These are phyloP conservation scores for Chlorella sorokiniana DNA, from an alignment of 139 green algal species.

Conservation along the genomic window DNA sequence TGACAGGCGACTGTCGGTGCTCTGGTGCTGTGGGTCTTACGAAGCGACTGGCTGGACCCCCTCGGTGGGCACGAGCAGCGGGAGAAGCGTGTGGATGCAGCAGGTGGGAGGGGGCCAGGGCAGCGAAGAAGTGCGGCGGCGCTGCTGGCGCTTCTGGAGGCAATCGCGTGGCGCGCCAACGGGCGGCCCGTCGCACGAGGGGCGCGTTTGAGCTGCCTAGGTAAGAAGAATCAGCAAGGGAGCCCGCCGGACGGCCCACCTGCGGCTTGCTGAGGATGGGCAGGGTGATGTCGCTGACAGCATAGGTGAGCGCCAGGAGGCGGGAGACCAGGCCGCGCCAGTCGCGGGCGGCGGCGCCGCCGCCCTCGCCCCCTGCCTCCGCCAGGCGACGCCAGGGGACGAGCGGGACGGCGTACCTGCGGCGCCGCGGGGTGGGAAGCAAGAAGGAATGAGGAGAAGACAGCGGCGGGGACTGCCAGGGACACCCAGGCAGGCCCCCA, in stretches of 20 bases:
- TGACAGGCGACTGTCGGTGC: too few relatives aligned
- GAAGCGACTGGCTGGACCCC: too few relatives aligned
- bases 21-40: too few relatives aligned
- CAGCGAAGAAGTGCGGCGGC: too few relatives aligned
- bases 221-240: too few relatives aligned
- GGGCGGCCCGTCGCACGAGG: too few relatives aligned
- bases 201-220: too few relatives aligned
- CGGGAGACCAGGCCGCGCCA: not conserved
- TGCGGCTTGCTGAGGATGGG: conserved; percentile 17
- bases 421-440: not conserved
- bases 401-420: conserved; percentile 8
- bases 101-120: too few relatives aligned
- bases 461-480: not conserved
- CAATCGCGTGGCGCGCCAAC: too few relatives aligned
- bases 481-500: not conserved
- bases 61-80: too few relatives aligned
- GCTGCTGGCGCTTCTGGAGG: too few relatives aligned
- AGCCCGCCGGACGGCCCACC: not conserved
- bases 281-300: conserved; percentile 7
- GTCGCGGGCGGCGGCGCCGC: not conserved
- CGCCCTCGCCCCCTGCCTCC: not conserved
- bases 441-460: not conserved
- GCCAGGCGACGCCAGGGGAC: conserved; percentile 19
- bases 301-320: conserved; percentile 10
- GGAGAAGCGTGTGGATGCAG: too few relatives aligned